phyloP scores from a whole-genome alignment of 148 eudicot genomes.

The Spergularia marina region DNA sequence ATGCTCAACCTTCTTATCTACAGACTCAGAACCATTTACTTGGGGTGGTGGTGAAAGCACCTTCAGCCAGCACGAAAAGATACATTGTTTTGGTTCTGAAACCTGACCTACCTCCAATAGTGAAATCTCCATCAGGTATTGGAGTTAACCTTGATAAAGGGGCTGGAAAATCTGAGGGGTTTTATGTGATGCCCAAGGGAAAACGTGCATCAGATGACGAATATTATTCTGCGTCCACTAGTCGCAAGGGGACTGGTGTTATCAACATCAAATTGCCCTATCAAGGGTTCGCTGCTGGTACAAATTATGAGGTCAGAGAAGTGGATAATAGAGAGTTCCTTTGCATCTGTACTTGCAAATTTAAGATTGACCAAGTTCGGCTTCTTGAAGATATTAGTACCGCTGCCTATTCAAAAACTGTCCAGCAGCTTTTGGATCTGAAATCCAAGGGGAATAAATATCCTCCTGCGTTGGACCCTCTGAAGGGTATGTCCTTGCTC shows the following conservation, averaged over 20 bases:
- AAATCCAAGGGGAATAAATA: constrained; percentile 78
- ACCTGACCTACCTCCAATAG: constrained; percentile 57
- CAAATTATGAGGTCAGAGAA: constrained; percentile 73
- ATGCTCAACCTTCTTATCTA: constrained; percentile 22
- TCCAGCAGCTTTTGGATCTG: constrained; percentile 52
- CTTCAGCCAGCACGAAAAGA: constrained; percentile 51
- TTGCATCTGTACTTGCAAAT: constrained; percentile 58
- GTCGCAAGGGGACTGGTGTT: constrained; percentile 70
- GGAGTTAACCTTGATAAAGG: constrained; percentile 37
- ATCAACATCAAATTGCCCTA: constrained; percentile 74
- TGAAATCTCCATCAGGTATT: constrained; percentile 38
- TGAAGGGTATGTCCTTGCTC: constrained; percentile 50
- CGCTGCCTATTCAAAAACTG: constrained; percentile 81
- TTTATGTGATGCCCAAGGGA: constrained; percentile 66
- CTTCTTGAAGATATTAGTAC: constrained; percentile 73
- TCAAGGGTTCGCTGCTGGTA: constrained; percentile 76
- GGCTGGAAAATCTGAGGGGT: constrained; percentile 45
- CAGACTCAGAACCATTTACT: constrained; percentile 90
- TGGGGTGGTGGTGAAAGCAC: constrained; percentile 72
- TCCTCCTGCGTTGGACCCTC: constrained; percentile 89
- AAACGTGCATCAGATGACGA: constrained; percentile 77
- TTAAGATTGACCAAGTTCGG: constrained; percentile 79
- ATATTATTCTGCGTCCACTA: constrained; percentile 54
- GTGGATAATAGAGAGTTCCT: constrained; percentile 70
- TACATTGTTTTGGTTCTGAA: constrained; percentile 70